Conservation (phyloP, 2,329 filamentous ascomycete genomes). For the Trichophyton rubrum region DNA sequence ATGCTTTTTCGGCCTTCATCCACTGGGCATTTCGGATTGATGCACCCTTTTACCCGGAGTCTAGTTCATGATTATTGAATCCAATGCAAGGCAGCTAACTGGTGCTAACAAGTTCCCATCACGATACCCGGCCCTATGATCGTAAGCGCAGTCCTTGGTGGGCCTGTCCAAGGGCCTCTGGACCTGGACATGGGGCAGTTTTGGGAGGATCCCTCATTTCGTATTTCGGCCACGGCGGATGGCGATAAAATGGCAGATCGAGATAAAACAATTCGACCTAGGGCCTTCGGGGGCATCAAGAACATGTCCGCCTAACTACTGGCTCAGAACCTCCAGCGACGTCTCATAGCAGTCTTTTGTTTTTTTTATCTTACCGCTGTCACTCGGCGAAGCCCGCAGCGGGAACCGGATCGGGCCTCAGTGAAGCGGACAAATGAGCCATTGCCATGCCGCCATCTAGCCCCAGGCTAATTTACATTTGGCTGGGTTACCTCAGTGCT, state of each 20-base stretch:
- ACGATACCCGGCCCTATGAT: background rate
- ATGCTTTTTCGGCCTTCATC: background rate
- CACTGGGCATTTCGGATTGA: background rate
- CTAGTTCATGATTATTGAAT: background rate
- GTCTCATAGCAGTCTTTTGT: background rate
- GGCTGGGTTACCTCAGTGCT: background rate
- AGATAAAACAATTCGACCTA: background rate
- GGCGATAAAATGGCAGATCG: background rate
- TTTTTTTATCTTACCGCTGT: background rate
- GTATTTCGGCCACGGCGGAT: background rate
- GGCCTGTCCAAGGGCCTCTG: background rate
- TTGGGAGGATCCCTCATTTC: background rate
- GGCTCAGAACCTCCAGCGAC: background rate
- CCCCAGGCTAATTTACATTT: background rate
- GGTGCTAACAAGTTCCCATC: background rate
- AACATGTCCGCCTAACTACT: background rate
- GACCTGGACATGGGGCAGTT: background rate
- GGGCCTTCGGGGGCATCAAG: background rate
- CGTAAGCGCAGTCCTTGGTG: background rate
- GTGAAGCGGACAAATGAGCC: background rate
- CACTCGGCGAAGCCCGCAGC: conserved; percentile 1
- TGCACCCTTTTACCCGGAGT: background rate
- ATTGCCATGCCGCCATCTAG: conserved; percentile 1
- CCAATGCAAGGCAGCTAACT: background rate
- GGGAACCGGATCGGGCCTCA: conserved; percentile 1